Evolutionary conservation across 352 stramenopile genomes (phyloP), one percentile per base, ranked within the genome.

Genomic region (Sclerospora graminicola): DNA sequence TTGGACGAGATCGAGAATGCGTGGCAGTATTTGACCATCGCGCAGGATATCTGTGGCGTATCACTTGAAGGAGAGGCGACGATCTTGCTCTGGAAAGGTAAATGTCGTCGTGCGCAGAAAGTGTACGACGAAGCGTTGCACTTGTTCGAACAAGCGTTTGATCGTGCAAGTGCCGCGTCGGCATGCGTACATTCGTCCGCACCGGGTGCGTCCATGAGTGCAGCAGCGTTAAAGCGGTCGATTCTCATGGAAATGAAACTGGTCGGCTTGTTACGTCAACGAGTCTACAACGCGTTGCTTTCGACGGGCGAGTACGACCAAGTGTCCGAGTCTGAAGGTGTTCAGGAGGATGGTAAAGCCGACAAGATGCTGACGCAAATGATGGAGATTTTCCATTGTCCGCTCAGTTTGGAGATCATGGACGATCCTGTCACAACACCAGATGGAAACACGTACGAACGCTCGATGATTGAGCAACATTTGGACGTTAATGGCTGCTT

Each of bases 401-500:
- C 75, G 8, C 29, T 88, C 50, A 88, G 75, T 32, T 60, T 88
- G 18, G 75, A 88, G 44, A 32, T 80, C n/a, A 88, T 88, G 75
- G 58, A 82, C 24, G 71, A 88, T 36, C 75, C 75, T 1, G 75
- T 88, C 2, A 84, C 77, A 31, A 84, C 72, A 2, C 71, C 75
- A 2, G 75, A 75, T 13, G 75, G 75, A n/a, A 73, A 82, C 47
- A 81, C 75, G 31, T 88, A 84, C 48, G 75, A 88, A 28, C 75
- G 75, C 24, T 65, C 71, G 1, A 84, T 88, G 75, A 88, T 88
- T 28, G 72, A 88, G 37, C 63, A 69, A 16, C 75, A 88, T 37
- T 51, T 88, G 8, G 65, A 74, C 28, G 58, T 83, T 5, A 88
- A 88, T 46, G 75, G 75, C 38, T 67, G 75, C 19, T 88, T 84